Percentiles rank a stretch among this genome's conserved stretches.
Conservation (phyloP, 1,284 basidiomycete genomes). For the Pseudozyma flocculosa region DNA sequence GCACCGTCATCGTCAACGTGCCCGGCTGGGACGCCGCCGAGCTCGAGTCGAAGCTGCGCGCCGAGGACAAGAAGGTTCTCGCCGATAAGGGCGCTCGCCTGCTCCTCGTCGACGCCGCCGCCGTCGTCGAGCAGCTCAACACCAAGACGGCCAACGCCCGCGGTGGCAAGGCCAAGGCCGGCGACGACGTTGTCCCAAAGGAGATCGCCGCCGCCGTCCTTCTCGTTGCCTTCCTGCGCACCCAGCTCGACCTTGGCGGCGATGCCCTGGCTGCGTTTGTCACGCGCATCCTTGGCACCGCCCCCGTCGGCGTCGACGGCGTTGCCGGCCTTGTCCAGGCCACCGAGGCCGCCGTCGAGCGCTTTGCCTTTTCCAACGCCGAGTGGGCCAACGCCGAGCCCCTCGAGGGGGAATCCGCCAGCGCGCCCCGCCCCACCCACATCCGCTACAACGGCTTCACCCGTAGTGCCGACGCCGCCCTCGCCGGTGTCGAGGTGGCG, state of each 20-base stretch:
- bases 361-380: slow-evolving; percentile 32
- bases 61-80: slow-evolving; percentile 49
- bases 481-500: slow-evolving; percentile 31
- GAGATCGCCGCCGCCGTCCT: slow-evolving; percentile 50
- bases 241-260: slow-evolving; percentile 36
- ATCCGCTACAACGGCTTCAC: slow-evolving; percentile 51
- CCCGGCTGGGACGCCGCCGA: slow-evolving; percentile 51
- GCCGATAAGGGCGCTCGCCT: slow-evolving; percentile 46
- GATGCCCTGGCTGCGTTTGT: slow-evolving; percentile 33
- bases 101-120: slow-evolving; percentile 44
- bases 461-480: slow-evolving; percentile 36
- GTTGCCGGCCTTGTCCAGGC: slow-evolving; percentile 45
- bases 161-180: slow-evolving; percentile 45
- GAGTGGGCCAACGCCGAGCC: slow-evolving; percentile 45
- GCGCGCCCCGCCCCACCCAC: slow-evolving; percentile 43
- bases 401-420: slow-evolving; percentile 40
- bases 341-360: slow-evolving; percentile 33
- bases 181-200: slow-evolving; percentile 32
- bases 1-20: slow-evolving; percentile 51
- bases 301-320: slow-evolving; percentile 46
- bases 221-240: slow-evolving; percentile 38
- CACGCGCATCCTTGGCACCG: slow-evolving; percentile 42
- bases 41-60: slow-evolving; percentile 47
- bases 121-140: slow-evolving; percentile 46
- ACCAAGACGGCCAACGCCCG: slow-evolving; percentile 36